A percentile compares a stretch with the other conserved stretches of the same genome.
Conservation (phyloP, 2,329 filamentous ascomycete species). For the Cladosporium cucumerinum region DNA sequence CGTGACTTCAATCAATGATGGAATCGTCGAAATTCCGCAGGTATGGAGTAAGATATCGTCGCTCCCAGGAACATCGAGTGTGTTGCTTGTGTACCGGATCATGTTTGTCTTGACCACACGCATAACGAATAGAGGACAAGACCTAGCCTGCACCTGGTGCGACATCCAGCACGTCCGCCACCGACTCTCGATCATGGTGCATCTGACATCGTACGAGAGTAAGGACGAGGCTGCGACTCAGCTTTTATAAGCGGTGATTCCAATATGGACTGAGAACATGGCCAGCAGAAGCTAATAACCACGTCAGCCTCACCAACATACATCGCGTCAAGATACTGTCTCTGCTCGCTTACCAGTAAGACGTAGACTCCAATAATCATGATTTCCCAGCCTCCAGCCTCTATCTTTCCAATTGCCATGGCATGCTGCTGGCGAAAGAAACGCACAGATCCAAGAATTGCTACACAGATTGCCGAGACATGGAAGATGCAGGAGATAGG, state of each 20-base stretch:
- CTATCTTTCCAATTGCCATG: conserved; percentile 55
- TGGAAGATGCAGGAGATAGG: conserved; percentile 55
- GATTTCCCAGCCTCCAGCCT: conserved; percentile 59
- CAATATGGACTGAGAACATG: conserved; percentile 26
- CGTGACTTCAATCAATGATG: background rate
- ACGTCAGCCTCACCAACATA: background rate
- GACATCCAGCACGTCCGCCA: background rate
- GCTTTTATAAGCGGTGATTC: conserved; percentile 19
- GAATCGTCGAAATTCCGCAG: background rate
- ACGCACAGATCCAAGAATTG: conserved; percentile 54
- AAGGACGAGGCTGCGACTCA: background rate
- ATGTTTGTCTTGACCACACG: background rate
- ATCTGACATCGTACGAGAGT: background rate
- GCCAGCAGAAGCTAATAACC: conserved; percentile 20
- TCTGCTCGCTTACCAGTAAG: conserved; percentile 45
- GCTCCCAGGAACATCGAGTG: background rate
- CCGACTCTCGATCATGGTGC: background rate
- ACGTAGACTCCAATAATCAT: conserved; percentile 46
- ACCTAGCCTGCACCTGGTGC: background rate
- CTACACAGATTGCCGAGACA: conserved; percentile 46
- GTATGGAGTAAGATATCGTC: background rate
- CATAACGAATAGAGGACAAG: background rate
- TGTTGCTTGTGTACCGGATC: background rate
- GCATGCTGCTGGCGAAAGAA: conserved; percentile 61
- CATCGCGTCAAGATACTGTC: background rate